Base-by-base conservation (phyloP, 2,329 filamentous ascomycete species). In the Pestalotiopsis fici region DNA sequence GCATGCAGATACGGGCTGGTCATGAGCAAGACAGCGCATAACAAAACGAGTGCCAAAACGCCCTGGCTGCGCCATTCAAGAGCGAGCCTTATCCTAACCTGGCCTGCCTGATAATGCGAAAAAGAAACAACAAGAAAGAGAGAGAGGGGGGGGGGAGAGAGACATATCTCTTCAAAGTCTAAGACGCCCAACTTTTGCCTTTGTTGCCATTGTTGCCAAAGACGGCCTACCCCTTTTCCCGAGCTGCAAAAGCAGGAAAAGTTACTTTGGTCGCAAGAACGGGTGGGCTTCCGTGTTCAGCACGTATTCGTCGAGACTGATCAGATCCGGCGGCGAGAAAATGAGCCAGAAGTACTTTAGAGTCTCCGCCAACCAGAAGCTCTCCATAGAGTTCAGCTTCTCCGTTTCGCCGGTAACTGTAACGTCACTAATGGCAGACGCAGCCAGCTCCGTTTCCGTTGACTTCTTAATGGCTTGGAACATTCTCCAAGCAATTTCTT, bases 261-360 rank as follows among this genome's bases (percentile, higher is more conserved):
- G 18, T 39, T 4, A 35, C 11, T 25, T n/a, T 23, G 71, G 69
- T 15, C 73, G 71, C 43, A 67, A 67, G 0, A 79, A 67, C 9
- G 85, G 84, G 70, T 87, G 85, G 1, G 83, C 85, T 72, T 86
- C 85, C 0, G 85, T 87, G 65, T 86, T 87, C 35, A 89, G 77
- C 54, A 93, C 89, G 76, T 83, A 93, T 11, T 92, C 86, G 76
- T 94, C 91, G 74, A 93, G 77, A 73, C 85, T 91, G 50, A 92
- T 81, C 39, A 89, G 73, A n/a, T 86, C 83, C 0, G 89, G 87
- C 18, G 90, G 85, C 27, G 87, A 88, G 71, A 93, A 94, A 28
- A 93, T 86, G 62, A 93, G 76, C 71, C 91, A 94, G 67, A 93
- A 93, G 71, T 93, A 93, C 78, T 93, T 93, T 68, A 93, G 78